Evolutionary conservation across 345 rosid species (phyloP), one percentile per base, ranked within the genome.

Genomic region (Euphorbia lathyris): DNA sequence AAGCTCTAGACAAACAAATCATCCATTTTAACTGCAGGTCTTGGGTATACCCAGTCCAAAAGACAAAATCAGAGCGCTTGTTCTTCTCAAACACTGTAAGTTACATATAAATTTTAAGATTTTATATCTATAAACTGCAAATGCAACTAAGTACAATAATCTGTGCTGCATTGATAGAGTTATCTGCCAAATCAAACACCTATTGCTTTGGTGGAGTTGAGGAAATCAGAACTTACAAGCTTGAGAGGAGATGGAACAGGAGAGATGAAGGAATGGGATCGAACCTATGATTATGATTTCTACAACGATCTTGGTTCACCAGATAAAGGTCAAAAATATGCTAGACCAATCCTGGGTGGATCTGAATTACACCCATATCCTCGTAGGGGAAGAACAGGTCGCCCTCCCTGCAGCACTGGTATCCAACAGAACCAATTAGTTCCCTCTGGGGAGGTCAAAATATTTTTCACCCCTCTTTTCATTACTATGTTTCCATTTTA

Each of bases 271-370:
- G 80, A 81, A 56, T 85, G 89, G 88, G 86, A 89, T 27, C 74
- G 86, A 40, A 69, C 82, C 42, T 89, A 86, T 17, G 85, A 84
- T 47, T 89, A 89, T 38, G 91, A 81, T 72, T 53, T 20, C 68
- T 86, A 83, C 66, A 84, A 85, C 58, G 88, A 85, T 72, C 87
- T 85, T 58, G 84, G 88, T 19, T 42, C 77, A 76, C 86, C 88
- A 45, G 79, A 74, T 34, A 73, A 58, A 68, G 81, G 82, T 47
- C 75, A 17, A n/a, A 74, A 69, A 42, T 68, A 76, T n/a, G 11
- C 25, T 19, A 81, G 86, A 74, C 87, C 83, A 58, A 57, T 81
- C 65, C 61, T 86, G 17, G 94, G 89, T 20, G 94, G 88, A 51
- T 67, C 77, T 0, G n/a, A 19, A n/a, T 53, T 34, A 19, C 48